Percentiles rank a stretch among this genome's conserved stretches.
Conservation (phyloP, 192 early-diverging fungal species). For the Chytriomyces confervae region DNA sequence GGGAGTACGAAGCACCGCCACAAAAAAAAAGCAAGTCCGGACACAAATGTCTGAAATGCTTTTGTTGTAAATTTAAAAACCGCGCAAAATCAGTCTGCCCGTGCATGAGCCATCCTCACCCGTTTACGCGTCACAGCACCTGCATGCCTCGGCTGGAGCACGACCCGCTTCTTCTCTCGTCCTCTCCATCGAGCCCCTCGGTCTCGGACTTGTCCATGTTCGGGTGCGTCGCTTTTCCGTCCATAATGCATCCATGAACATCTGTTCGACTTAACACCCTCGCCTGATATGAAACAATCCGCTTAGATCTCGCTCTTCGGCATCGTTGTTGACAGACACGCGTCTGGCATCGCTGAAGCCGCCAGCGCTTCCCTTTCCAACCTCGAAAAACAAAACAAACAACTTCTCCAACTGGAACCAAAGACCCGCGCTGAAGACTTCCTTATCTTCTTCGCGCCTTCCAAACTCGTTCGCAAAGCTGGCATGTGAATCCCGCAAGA, state of each 20-base stretch:
- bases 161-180: background rate
- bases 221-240: background rate
- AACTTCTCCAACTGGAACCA: background rate
- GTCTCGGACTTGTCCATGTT: background rate
- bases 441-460: background rate
- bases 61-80: background rate
- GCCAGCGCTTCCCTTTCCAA: slow-evolving; percentile 11
- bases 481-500: background rate
- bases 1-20: background rate
- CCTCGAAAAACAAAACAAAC: background rate
- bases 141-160: slow-evolving; percentile 24
- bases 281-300: background rate
- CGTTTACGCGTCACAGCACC: slow-evolving; percentile 63
- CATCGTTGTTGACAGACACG: background rate
- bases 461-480: background rate
- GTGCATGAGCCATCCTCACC: background rate
- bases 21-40: background rate
- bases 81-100: background rate
- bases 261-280: background rate
- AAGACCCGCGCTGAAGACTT: background rate
- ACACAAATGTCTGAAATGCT: background rate
- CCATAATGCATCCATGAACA: background rate
- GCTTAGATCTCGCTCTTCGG: background rate
- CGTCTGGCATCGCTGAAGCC: slow-evolving; percentile 8
- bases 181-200: background rate